Evolutionary conservation across 768 basidiomycete genomes (phyloP).

Genomic region (Phanerodontia chrysosporium): DNA sequence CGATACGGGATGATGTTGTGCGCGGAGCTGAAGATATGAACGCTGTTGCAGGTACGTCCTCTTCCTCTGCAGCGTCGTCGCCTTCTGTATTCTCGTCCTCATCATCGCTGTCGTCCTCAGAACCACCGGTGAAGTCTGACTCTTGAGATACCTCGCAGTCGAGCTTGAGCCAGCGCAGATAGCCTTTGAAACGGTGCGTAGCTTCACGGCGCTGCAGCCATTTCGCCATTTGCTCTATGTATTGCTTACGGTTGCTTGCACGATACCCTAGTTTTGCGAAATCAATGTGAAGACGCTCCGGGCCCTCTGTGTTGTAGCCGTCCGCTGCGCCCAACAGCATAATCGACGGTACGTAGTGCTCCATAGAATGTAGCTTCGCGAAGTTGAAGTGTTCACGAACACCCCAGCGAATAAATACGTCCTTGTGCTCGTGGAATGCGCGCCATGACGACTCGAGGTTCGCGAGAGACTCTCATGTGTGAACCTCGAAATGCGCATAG

Average conservation of each 20-base stretch:
- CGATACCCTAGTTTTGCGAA: slow-evolving; percentile 25
- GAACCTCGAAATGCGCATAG: slow-evolving; percentile 32
- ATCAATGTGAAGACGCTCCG: slow-evolving; percentile 26
- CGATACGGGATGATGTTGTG: too few species aligned
- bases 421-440: slow-evolving; percentile 22
- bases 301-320: slow-evolving; percentile 26
- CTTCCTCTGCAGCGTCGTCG: too few species aligned
- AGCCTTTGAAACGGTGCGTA: not conserved
- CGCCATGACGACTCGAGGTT: slow-evolving; percentile 23
- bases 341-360: slow-evolving; percentile 18
- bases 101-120: too few species aligned
- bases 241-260: slow-evolving; percentile 22
- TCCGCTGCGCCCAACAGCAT: slow-evolving; percentile 16
- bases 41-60: too few species aligned
- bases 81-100: too few species aligned
- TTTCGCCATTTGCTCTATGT: slow-evolving; percentile 20
- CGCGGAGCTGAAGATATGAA: too few species aligned
- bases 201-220: slow-evolving; percentile 17
- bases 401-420: slow-evolving; percentile 9
- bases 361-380: slow-evolving; percentile 22
- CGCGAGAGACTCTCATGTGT: slow-evolving; percentile 26
- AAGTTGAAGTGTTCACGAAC: slow-evolving; percentile 22
- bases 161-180: slow-evolving; percentile 1
- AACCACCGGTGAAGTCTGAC: too few species aligned
- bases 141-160: too few species aligned